Percentiles rank a stretch among this genome's conserved stretches.
These are phyloP conservation scores for Phytophthora megakarya DNA, from an alignment of 352 stramenopile species.

Conservation along the genomic window DNA sequence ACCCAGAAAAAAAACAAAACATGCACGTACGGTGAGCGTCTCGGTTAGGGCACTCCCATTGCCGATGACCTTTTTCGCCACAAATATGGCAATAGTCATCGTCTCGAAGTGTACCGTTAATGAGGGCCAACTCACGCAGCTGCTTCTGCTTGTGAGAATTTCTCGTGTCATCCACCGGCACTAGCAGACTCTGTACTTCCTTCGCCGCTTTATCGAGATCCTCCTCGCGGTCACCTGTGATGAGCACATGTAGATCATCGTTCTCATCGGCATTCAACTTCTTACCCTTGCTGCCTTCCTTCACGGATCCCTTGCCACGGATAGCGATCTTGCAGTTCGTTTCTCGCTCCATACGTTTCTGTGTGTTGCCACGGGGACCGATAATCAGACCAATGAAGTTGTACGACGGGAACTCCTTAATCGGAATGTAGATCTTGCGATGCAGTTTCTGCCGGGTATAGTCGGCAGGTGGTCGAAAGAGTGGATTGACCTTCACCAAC, in stretches of 20 bases:
- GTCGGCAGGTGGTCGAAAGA: slow-evolving; percentile 84
- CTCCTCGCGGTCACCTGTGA: slow-evolving; percentile 91
- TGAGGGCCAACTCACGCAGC: slow-evolving; percentile 96
- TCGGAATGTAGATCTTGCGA: slow-evolving; percentile 97
- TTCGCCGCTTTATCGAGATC: slow-evolving; percentile 85
- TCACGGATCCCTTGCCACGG: slow-evolving; percentile 95
- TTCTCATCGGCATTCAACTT: slow-evolving; percentile 94
- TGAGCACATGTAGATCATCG: slow-evolving; percentile 96
- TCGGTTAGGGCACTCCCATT: slow-evolving; percentile 96
- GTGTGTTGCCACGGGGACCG: slow-evolving; percentile 97
- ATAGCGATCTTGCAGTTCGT: slow-evolving; percentile 99
- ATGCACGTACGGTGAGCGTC: slow-evolving; percentile 62
- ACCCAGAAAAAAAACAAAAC: background rate
- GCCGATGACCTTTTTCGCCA: slow-evolving; percentile 97
- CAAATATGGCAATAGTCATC: slow-evolving; percentile 98
- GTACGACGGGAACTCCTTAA: slow-evolving; percentile 98
- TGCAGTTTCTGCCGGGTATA: slow-evolving; percentile 93
- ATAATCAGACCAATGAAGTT: slow-evolving; percentile 99
- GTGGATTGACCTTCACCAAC: slow-evolving; percentile 95
- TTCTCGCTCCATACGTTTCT: slow-evolving; percentile 99
- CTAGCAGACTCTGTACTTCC: slow-evolving; percentile 90
- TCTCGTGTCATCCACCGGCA: slow-evolving; percentile 91
- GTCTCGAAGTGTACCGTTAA: slow-evolving; percentile 98
- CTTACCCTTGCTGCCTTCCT: slow-evolving; percentile 96
- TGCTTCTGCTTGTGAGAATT: slow-evolving; percentile 99